Evolutionary conservation across 2,329 filamentous ascomycete genomes (phyloP), one percentile per base, ranked within the genome.

Genomic region (Pseudonectria buxi): DNA sequence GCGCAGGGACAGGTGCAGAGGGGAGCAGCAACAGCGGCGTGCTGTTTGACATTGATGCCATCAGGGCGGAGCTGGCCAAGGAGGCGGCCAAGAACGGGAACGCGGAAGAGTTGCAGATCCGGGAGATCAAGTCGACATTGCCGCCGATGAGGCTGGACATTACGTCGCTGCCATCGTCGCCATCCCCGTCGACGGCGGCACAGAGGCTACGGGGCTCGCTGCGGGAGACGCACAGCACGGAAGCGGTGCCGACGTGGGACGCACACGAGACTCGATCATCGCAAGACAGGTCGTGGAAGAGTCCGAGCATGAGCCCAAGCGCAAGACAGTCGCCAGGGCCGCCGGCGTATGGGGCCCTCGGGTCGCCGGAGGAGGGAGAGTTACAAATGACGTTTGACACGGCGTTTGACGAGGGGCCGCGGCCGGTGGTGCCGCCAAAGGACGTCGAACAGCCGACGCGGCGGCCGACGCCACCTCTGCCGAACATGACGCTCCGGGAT

Each of bases 31-130:
- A 76, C 49, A 66, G 68, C 28, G 75, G 76, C 24, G 83, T 96
- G 7, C 71, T 98, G 30, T 98, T 98, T 53, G 92, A 98, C 53
- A 78, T 98, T 30, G 92, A 98, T 51, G 92, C 92, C 10, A 96
- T 98, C 46, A 76, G 86, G 32, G 81, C 86, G 9, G 86, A 94
- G 52, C 68, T 98, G 24, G 86, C 86, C 18, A 77, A 76, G 32
- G 83, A 90, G 43, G 51, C 18, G 9, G 18, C 56, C 13, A 36
- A 42, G 15, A 72, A 80, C 26, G 51, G 75, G 18, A 71, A 79
- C 27, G 50, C 60, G 34, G 62, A 66, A 28, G 62, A 72, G 36
- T 48, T 80, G 30, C 69, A 76, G 57, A 78, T 94, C 45, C 82
- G 79, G 55, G 86, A 96, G 63, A 76, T 95, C 40, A 76, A 92